Evolutionary conservation across 805 yeast species (phyloP).

Genomic region (Candida taoyuanica): DNA sequence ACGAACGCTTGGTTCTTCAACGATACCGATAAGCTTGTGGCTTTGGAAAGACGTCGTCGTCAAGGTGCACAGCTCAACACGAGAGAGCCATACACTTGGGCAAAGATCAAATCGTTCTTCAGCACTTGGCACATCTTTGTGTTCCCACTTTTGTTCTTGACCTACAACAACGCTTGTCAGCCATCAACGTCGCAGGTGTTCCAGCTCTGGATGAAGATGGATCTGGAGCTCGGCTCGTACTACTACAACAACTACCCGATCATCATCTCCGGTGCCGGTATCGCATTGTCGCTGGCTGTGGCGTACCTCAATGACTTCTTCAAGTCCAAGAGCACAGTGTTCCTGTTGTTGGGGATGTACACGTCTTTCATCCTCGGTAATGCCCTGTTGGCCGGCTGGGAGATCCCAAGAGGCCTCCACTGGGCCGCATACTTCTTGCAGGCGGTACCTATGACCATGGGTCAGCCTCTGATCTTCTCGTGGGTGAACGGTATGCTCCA

Average conservation of each 20-base stretch:
- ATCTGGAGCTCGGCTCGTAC: constrained; percentile 29
- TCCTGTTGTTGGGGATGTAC: constrained; percentile 37
- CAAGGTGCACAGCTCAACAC: constrained; percentile 41
- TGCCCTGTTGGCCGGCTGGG: constrained; percentile 33
- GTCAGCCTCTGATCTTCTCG: constrained; percentile 51
- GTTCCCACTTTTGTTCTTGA: constrained; percentile 32
- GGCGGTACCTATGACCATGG: constrained; percentile 46
- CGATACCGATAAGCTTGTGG: constrained; percentile 39
- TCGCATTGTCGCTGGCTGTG: constrained; percentile 33
- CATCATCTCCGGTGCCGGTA: constrained; percentile 34
- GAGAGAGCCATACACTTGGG: constrained; percentile 37
- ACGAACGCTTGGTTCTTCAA: constrained; percentile 39
- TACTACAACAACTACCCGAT: constrained; percentile 41
- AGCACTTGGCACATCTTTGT: constrained; percentile 46
- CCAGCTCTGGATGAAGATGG: constrained; percentile 41
- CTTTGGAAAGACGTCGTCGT: constrained; percentile 41
- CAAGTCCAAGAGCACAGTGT: constrained; percentile 33
- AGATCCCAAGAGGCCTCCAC: constrained; percentile 43
- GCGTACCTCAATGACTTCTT: constrained; percentile 34
- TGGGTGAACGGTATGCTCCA: constrained; percentile 49
- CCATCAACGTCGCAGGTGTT: constrained; percentile 40
- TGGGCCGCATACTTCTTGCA: constrained; percentile 47
- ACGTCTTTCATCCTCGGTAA: constrained; percentile 39
- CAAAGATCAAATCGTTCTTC: constrained; percentile 37
- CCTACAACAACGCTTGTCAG: constrained; percentile 22